Percentiles rank a stretch among this genome's conserved stretches.
Evolutionary conservation across 352 stramenopile species (phyloP).

Genomic region (Globisporangium cylindrosporum): DNA sequence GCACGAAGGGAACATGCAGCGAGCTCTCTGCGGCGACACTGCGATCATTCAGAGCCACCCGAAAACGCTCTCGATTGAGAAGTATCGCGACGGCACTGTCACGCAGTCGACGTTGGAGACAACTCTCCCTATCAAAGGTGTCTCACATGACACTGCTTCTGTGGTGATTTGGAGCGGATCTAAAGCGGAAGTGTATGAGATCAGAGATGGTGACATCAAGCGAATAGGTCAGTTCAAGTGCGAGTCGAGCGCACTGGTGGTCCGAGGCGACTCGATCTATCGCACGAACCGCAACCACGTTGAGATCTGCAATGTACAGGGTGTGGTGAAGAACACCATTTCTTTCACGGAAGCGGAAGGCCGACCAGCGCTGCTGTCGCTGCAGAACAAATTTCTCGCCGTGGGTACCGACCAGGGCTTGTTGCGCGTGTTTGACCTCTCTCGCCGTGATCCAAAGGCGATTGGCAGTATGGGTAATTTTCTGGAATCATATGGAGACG

Average conservation of each 20-base stretch:
- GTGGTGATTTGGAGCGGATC: slow-evolving; percentile 86
- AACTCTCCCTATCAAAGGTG: slow-evolving; percentile 75
- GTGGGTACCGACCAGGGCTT: slow-evolving; percentile 84
- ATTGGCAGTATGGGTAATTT: slow-evolving; percentile 85
- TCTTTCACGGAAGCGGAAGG: slow-evolving; percentile 91
- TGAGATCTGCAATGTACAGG: slow-evolving; percentile 86
- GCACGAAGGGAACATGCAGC: slow-evolving; percentile 86
- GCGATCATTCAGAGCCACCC: slow-evolving; percentile 81
- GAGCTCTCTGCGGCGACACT: slow-evolving; percentile 71
- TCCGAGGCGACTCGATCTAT: slow-evolving; percentile 88
- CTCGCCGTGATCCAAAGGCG: slow-evolving; percentile 79
- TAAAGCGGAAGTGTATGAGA: slow-evolving; percentile 86
- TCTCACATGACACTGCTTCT: slow-evolving; percentile 74
- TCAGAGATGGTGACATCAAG: slow-evolving; percentile 66
- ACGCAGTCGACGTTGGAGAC: slow-evolving; percentile 62
- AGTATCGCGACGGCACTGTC: slow-evolving; percentile 70
- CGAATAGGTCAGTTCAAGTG: slow-evolving; percentile 72
- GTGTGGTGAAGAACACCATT: slow-evolving; percentile 85
- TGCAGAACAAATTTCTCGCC: slow-evolving; percentile 90
- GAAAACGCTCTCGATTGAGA: slow-evolving; percentile 70
- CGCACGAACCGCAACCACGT: slow-evolving; percentile 81
- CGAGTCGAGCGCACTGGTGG: slow-evolving; percentile 58
- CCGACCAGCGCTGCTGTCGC: slow-evolving; percentile 67
- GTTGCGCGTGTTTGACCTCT: slow-evolving; percentile 89
- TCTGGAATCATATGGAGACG: slow-evolving; percentile 47